These are phyloP conservation scores for Singerocomus inundabilis DNA, from an alignment of 1,284 basidiomycete species.

Conservation along the genomic window DNA sequence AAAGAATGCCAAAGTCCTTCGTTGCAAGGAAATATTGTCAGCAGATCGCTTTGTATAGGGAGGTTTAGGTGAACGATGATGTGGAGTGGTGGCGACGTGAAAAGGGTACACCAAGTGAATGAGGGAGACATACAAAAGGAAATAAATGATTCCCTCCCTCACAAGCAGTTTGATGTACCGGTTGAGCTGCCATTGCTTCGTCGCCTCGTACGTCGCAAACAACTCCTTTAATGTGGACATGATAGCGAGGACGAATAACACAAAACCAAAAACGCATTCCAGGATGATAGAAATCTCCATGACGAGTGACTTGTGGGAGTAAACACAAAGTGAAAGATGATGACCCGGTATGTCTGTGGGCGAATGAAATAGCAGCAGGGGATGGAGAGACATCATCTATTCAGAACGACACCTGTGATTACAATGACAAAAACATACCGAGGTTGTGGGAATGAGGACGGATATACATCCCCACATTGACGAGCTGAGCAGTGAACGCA, in stretches of 20 bases:
- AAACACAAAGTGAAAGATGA: neutral
- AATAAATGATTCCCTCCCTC: slow-evolving; percentile 8
- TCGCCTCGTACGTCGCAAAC: neutral
- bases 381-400: neutral
- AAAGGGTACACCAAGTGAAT: neutral
- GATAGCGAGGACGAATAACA: neutral
- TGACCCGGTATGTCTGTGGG: neutral
- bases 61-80: no score
- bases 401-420: neutral
- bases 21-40: neutral
- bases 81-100: no score
- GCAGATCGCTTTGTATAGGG: no score
- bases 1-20: neutral
- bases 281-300: neutral
- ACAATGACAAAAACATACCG: neutral
- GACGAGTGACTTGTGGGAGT: neutral
- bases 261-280: neutral
- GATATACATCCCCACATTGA: neutral
- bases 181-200: slow-evolving; percentile 1
- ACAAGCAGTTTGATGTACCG: no score
- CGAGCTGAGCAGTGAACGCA: neutral
- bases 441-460: no score
- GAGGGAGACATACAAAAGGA: slow-evolving; percentile 2
- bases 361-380: neutral
- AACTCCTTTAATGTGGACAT: neutral